phyloP scores from a whole-genome alignment of 2,329 filamentous ascomycete genomes.

The Aspergillus aculeatinus region DNA sequence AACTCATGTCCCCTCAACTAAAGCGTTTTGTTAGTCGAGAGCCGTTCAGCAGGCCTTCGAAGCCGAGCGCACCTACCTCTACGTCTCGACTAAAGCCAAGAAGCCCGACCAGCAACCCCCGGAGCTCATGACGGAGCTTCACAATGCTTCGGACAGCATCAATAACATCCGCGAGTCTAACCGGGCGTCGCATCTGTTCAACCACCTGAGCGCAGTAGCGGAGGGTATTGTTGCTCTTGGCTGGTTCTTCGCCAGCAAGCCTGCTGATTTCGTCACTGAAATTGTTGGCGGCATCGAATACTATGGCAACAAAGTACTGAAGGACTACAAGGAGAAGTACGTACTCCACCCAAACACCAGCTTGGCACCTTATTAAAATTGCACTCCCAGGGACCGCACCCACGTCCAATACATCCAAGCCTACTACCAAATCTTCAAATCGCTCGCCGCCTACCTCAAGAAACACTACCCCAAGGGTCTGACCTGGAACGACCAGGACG shows the following conservation, averaged over 20 bases:
- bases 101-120: conserved; percentile 76
- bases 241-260: conserved; percentile 85
- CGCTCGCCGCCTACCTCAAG: conserved; percentile 80
- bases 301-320: conserved; percentile 91
- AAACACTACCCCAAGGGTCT: conserved; percentile 77
- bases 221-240: conserved; percentile 87
- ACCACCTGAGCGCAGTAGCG: conserved; percentile 80
- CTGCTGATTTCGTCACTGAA: conserved; percentile 81
- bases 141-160: conserved; percentile 75
- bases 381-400: conserved; percentile 62
- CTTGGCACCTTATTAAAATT: conserved; percentile 19
- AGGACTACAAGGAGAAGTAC: conserved; percentile 81
- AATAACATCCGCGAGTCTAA: conserved; percentile 80
- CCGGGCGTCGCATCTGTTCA: conserved; percentile 70
- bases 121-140: conserved; percentile 81
- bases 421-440: conserved; percentile 88
- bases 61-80: conserved; percentile 82
- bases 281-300: conserved; percentile 82
- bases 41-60: conserved; percentile 67
- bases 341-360: conserved; percentile 21
- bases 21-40: conserved; percentile 46
- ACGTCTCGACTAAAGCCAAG: conserved; percentile 86
- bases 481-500: conserved; percentile 79
- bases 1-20: conserved; percentile 7
- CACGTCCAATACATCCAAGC: conserved; percentile 87